Evolutionary conservation across 805 yeast genomes (phyloP), one percentile per base, ranked within the genome.

Genomic region (Candida suzukii): DNA sequence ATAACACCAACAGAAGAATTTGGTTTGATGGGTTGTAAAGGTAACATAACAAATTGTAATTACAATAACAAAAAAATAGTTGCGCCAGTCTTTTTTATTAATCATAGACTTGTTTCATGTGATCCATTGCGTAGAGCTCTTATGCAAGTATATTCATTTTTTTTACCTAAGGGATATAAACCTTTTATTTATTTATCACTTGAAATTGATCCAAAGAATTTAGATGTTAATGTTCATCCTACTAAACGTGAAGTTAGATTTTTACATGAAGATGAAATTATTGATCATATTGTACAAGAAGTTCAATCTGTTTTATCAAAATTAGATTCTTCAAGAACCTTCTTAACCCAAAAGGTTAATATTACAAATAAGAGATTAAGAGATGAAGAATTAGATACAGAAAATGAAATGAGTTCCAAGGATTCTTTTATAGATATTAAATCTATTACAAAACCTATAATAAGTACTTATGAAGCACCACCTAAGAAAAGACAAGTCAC

Each of bases 221-320:
- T 93, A 8, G 99, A 93, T 58, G 98, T 93, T 14, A 93, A 93
- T 56, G 81, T 93, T 13, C 99, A 93, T 56, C 99, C 99, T 0
- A 91, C 98, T 0, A 93, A 93, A 51, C 72, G 91, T 44, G 97
- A 91, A 52, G 97, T 93, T 2, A 60, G 95, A 34, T 88, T 93
- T 56, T 63, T 93, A 28, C 61, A 78, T 57, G 97, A 93, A 52
- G 93, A 83, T 35, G 97, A 90, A 54, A 88, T 93, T 18, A 73
- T 86, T 11, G 88, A 80, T 31, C 50, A 54, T 28, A 68, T 90
- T 2, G 68, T 81, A 26, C 57, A 60, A 0, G 50, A 59, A 5
- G 54, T 88, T 1, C 80, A 78, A 41, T 64, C 59, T 4, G 56
- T 64, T 2, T 65, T 93, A 24, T 63, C 76, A 2, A 64, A 66